phyloP scores from a whole-genome alignment of 139 green algal species.

The Volvox africanus region DNA sequence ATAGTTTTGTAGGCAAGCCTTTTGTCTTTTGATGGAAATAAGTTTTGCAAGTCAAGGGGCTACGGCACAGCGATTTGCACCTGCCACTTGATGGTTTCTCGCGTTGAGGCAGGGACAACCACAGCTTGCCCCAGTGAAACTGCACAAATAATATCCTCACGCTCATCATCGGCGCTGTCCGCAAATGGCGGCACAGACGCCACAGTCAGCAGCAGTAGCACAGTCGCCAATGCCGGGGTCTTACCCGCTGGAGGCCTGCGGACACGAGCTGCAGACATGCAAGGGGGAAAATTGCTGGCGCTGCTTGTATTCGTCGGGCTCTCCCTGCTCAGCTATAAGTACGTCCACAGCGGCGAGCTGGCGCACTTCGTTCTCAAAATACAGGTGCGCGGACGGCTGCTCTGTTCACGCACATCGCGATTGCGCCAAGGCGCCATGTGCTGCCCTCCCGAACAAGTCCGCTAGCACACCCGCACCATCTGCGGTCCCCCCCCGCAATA shows the following conservation, averaged over 20 bases:
- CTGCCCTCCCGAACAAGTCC: too few species aligned
- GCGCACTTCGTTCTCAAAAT: conserved; percentile 43
- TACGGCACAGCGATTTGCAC: neutral
- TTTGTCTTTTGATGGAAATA: neutral
- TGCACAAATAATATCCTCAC: conserved; percentile 4
- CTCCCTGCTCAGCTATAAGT: conserved; percentile 33
- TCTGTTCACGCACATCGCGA: too few species aligned
- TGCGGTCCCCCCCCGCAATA: too few species aligned
- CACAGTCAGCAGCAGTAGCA: conserved; percentile 12
- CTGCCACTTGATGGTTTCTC: conserved; percentile 10
- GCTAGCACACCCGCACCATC: too few species aligned
- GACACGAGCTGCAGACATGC: neutral
- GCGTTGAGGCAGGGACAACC: neutral
- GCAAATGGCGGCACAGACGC: conserved; percentile 14
- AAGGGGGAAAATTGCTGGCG: conserved; percentile 3
- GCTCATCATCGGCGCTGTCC: neutral
- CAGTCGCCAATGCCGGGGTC: neutral
- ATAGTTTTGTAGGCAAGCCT: neutral
- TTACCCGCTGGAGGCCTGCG: neutral
- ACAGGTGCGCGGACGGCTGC: neutral
- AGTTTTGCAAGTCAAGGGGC: neutral
- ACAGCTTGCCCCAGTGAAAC: neutral
- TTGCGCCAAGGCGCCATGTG: too few species aligned
- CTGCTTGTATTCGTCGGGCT: conserved; percentile 38
- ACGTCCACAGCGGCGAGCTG: conserved; percentile 33